Evolutionary conservation across 2,329 filamentous ascomycete genomes (phyloP).

Genomic region (Cercospora canescens): DNA sequence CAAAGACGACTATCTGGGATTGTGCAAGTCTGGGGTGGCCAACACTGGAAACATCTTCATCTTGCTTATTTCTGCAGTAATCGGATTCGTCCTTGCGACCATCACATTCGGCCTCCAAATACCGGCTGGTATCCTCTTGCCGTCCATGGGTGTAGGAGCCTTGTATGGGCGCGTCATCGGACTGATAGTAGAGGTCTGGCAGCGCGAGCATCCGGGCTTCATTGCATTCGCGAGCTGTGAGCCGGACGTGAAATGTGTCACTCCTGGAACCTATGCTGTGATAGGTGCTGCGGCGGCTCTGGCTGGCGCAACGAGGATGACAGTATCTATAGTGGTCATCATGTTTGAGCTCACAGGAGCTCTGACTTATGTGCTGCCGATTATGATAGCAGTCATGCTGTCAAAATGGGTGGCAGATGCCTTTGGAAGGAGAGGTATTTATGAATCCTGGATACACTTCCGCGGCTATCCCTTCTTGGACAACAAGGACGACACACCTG

Average conservation of each 20-base stretch:
- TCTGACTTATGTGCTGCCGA: constrained; percentile 92
- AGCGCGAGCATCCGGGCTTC: constrained; percentile 72
- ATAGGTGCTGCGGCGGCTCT: constrained; percentile 94
- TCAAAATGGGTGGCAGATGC: constrained; percentile 98
- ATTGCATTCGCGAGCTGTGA: constrained; percentile 77
- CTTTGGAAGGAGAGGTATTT: constrained; percentile 89
- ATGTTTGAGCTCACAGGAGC: constrained; percentile 99
- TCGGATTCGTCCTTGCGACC: constrained; percentile 82
- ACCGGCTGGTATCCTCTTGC: constrained; percentile 91
- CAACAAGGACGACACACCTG: constrained; percentile 73
- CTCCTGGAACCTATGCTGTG: constrained; percentile 93
- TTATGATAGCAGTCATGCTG: constrained; percentile 98
- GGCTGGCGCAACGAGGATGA: constrained; percentile 91
- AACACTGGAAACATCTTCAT: constrained; percentile 81
- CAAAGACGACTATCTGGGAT: constrained; percentile 80
- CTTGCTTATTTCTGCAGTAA: constrained; percentile 74
- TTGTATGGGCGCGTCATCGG: constrained; percentile 86
- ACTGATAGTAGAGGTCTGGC: constrained; percentile 86
- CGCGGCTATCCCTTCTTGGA: constrained; percentile 95
- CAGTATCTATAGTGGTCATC: constrained; percentile 96
- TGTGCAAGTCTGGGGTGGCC: constrained; percentile 84
- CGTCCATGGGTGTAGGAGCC: constrained; percentile 93
- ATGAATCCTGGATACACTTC: constrained; percentile 96
- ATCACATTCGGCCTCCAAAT: constrained; percentile 94
- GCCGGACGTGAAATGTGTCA: constrained; percentile 84